Percentiles rank a stretch among this genome's conserved stretches.
These are phyloP conservation scores for Ilyonectria destructans DNA, from an alignment of 2,329 filamentous ascomycete species.

Conservation along the genomic window DNA sequence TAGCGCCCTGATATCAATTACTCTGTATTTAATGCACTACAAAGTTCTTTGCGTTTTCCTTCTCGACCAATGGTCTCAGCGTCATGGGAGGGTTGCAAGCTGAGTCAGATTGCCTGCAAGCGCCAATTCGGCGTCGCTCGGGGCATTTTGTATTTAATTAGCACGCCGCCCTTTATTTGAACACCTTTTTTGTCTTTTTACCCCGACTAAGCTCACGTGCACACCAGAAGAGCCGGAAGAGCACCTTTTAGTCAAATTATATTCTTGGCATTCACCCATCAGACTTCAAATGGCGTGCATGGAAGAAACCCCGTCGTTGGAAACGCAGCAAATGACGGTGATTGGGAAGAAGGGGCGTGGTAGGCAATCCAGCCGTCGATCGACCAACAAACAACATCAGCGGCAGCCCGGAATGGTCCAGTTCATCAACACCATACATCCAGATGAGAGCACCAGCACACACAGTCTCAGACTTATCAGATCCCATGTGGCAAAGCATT, in stretches of 20 bases:
- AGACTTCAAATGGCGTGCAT: not conserved
- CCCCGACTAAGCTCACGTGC: too few species aligned
- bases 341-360: not conserved
- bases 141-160: too few species aligned
- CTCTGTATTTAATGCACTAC: too few species aligned
- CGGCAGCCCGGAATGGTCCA: not conserved
- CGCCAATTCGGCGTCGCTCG: too few species aligned
- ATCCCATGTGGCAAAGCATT: slow-evolving; percentile 20
- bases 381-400: not conserved
- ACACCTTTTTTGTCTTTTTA: too few species aligned
- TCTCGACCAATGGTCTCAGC: too few species aligned
- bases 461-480: slow-evolving; percentile 17
- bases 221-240: not conserved
- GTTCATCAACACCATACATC: slow-evolving; percentile 23
- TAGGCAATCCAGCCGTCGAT: not conserved
- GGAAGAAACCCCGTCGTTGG: not conserved
- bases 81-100: not conserved
- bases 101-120: too few species aligned
- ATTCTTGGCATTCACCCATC: not conserved
- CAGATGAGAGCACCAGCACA: slow-evolving; percentile 11
- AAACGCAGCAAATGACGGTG: not conserved
- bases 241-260: not conserved
- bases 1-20: too few species aligned
- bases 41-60: too few species aligned
- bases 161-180: too few species aligned